These are phyloP conservation scores for Saccharomyces hybrid DNA, from an alignment of 1,139 yeast genomes.

Conservation along the genomic window DNA sequence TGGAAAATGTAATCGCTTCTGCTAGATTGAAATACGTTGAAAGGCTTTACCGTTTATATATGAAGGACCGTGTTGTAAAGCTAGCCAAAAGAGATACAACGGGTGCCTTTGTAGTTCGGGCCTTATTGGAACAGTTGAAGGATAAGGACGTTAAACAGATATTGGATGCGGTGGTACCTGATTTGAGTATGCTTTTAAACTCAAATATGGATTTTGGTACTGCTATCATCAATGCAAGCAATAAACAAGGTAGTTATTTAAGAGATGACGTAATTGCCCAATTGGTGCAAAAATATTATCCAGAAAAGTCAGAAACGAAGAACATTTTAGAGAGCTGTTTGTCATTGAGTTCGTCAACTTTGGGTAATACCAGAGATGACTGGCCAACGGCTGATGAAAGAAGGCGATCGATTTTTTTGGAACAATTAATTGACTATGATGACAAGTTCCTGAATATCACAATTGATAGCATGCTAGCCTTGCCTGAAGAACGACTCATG, in stretches of 20 bases:
- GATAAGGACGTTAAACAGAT: slow-evolving; percentile 54
- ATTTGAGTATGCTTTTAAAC: slow-evolving; percentile 52
- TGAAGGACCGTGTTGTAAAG: slow-evolving; percentile 64
- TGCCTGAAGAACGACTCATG: slow-evolving; percentile 50
- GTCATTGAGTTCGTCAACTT: slow-evolving; percentile 57
- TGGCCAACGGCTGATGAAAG: slow-evolving; percentile 92
- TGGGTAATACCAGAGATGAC: slow-evolving; percentile 76
- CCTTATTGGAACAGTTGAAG: slow-evolving; percentile 53
- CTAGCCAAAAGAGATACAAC: slow-evolving; percentile 72
- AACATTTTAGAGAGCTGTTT: slow-evolving; percentile 62
- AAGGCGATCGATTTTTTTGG: slow-evolving; percentile 68
- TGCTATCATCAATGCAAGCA: slow-evolving; percentile 61
- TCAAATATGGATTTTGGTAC: slow-evolving; percentile 67
- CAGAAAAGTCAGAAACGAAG: slow-evolving; percentile 37
- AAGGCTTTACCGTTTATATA: slow-evolving; percentile 62
- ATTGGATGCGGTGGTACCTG: slow-evolving; percentile 63
- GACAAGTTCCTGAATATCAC: slow-evolving; percentile 48
- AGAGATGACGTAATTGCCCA: slow-evolving; percentile 58
- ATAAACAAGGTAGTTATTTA: slow-evolving; percentile 49
- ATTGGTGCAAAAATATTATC: slow-evolving; percentile 53
- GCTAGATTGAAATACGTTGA: slow-evolving; percentile 64
- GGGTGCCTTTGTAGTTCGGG: slow-evolving; percentile 78
- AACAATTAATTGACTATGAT: slow-evolving; percentile 63
- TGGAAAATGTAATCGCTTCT: slow-evolving; percentile 60
- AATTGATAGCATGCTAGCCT: slow-evolving; percentile 52